Evolutionary conservation across 2,329 filamentous ascomycete genomes (phyloP).

Genomic region (Pseudocercospora macadamiae): DNA sequence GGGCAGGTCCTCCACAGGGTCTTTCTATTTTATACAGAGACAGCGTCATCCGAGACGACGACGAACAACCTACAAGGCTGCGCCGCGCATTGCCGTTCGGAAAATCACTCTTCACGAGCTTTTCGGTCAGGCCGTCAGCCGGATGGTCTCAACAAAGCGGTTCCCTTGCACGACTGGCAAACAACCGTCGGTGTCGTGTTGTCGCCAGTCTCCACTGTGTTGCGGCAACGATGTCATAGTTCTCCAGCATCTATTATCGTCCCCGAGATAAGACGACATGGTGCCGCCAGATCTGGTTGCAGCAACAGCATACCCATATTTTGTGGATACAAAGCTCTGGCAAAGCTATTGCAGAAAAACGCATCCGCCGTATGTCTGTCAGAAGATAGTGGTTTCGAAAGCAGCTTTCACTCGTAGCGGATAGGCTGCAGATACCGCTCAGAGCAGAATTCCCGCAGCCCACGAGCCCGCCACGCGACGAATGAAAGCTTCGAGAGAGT

Average conservation of each 20-base stretch:
- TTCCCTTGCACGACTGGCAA: too few species aligned
- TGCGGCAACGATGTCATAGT: conserved; percentile 29
- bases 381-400: too few species aligned
- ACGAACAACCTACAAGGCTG: conserved; percentile 1
- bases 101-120: neutral
- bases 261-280: conserved; percentile 23
- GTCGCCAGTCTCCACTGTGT: conserved; percentile 21
- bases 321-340: neutral
- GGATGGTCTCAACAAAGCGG: conserved; percentile 14
- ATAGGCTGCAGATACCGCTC: neutral
- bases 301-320: neutral
- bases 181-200: conserved; percentile 4
- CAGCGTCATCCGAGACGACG: neutral
- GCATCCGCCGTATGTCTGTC: neutral
- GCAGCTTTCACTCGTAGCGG: too few species aligned
- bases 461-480: neutral
- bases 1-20: conserved; percentile 12
- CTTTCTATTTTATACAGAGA: conserved; percentile 2
- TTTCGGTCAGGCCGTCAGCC: neutral
- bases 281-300: conserved; percentile 7
- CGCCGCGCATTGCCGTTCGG: neutral
- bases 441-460: too few species aligned
- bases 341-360: conserved; percentile 14
- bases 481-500: neutral
- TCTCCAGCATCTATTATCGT: conserved; percentile 24